These are phyloP conservation scores for Chaetomiaceae sp. DNA, from an alignment of 2,329 filamentous ascomycete genomes.

Conservation along the genomic window DNA sequence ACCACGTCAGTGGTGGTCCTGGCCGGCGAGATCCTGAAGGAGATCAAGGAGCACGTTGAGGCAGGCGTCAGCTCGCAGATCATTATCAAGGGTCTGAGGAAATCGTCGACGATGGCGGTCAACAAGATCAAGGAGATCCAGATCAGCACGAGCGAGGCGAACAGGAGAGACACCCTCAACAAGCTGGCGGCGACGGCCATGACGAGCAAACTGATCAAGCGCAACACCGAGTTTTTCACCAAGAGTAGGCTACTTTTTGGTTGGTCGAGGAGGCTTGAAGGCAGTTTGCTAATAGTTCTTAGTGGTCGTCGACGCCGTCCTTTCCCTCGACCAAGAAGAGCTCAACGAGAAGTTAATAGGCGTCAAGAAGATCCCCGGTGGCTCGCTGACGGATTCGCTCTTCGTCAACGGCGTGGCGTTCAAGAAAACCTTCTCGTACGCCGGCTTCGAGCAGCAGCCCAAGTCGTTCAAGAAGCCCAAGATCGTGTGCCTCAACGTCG, in stretches of 20 bases:
- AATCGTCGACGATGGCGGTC: conserved; percentile 81
- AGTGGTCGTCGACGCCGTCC: conserved; percentile 97
- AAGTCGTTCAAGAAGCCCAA: conserved; percentile 92
- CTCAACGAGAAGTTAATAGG: conserved; percentile 97
- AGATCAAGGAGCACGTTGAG: conserved; percentile 93
- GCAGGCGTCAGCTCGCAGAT: conserved; percentile 95
- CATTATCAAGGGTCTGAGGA: conserved; percentile 92
- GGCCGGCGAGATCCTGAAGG: conserved; percentile 95
- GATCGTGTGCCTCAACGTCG: conserved; percentile 95
- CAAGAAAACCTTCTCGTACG: conserved; percentile 99
- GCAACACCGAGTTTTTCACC: conserved; percentile 94
- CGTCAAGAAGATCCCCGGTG: conserved; percentile 96
- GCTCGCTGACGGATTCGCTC: conserved; percentile 89
- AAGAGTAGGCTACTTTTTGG: conserved; percentile 60
- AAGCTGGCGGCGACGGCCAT: conserved; percentile 94
- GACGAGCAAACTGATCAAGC: conserved; percentile 99
- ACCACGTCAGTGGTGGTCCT: conserved; percentile 96
- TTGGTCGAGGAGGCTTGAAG: neutral
- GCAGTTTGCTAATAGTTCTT: conserved; percentile 23
- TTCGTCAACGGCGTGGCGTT: conserved; percentile 98
- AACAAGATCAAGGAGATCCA: conserved; percentile 99
- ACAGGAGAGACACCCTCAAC: conserved; percentile 77
- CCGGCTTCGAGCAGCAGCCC: conserved; percentile 97
- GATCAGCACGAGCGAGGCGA: conserved; percentile 73
- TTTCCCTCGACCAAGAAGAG: conserved; percentile 92